Evolutionary conservation across 1,139 yeast genomes (phyloP), one percentile per base, ranked within the genome.

Genomic region (Saccharomycopsis hybrid): DNA sequence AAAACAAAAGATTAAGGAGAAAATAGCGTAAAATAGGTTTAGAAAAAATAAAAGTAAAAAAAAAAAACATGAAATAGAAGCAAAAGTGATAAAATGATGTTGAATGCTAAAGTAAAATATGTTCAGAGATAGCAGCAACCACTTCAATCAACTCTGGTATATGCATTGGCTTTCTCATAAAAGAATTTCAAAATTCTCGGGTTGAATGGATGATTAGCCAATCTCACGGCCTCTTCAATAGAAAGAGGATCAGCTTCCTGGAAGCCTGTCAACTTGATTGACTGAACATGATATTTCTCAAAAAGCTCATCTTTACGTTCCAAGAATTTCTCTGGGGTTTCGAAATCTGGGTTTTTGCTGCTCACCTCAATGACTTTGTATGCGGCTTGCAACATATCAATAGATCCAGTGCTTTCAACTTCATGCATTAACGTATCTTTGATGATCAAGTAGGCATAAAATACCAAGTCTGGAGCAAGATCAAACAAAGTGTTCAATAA

Each of bases 401-500:
- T 31, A 1, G 68, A 58, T 24, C 59, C 57, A 5, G 61, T 53
- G 25, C 60, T 62, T 3, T 61, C 58, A 8, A 68, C 57, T 4
- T 70, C 65, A 36, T 64, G 62, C 54, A 76, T 72, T 47, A 80
- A 60, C 4, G 71, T 67, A 1, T 63, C 60, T 49, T 68, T 68
- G 5, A 79, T 59, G 27, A 73, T 65, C 52, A 71, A 73, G 56
- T 72, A 78, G n/a, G 77, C 66, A 52, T 66, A 65, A 55, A 73
- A 65, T n/a, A 76, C 73, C 36, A 69, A 55, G 8, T 62, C 62
- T 24, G 70, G 71, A 46, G 66, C 63, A 44, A 59, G 55, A 35
- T 63, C 62, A 46, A 76, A 70, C 50, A 80, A 60, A 55, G 72
- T 65, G 52, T 69, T 66, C 60, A 77, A 67, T 18, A 85, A 62